Conservation (phyloP, 2,329 filamentous ascomycete genomes). For the Beauveria bassiana region DNA sequence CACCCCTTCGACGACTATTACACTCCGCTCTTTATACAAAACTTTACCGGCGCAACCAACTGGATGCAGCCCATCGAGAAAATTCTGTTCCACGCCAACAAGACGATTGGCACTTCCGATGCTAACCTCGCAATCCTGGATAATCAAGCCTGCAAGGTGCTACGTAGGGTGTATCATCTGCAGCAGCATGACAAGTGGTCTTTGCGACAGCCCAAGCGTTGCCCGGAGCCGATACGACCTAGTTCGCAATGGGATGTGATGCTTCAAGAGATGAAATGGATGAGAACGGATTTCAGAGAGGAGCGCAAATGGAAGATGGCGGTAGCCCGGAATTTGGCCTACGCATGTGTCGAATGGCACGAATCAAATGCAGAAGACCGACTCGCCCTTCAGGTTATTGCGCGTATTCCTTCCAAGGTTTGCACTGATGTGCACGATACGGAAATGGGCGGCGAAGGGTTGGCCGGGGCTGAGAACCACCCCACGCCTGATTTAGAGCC, state of each 20-base stretch:
- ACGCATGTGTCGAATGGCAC: slow-evolving; percentile 79
- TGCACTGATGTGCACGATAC: slow-evolving; percentile 21
- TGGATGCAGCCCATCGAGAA: slow-evolving; percentile 61
- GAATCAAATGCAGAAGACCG: slow-evolving; percentile 56
- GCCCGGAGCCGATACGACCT: slow-evolving; percentile 69
- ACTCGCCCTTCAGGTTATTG: slow-evolving; percentile 59
- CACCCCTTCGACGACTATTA: slow-evolving; percentile 55
- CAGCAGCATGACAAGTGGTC: slow-evolving; percentile 93
- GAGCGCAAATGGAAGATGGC: slow-evolving; percentile 91
- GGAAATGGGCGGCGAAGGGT: slow-evolving; percentile 26
- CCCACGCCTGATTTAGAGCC: slow-evolving; percentile 61
- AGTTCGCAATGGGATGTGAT: slow-evolving; percentile 79
- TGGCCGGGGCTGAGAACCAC: slow-evolving; percentile 34
- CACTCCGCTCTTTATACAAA: slow-evolving; percentile 53
- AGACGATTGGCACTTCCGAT: slow-evolving; percentile 81
- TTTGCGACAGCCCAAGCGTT: slow-evolving; percentile 78
- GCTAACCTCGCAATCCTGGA: slow-evolving; percentile 78
- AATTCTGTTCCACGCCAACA: slow-evolving; percentile 74
- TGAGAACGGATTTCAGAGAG: slow-evolving; percentile 91
- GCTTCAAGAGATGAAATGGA: slow-evolving; percentile 91
- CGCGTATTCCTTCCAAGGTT: slow-evolving; percentile 38
- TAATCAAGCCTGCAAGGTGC: slow-evolving; percentile 76
- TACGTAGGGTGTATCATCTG: slow-evolving; percentile 80
- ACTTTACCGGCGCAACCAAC: slow-evolving; percentile 45
- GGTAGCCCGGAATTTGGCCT: slow-evolving; percentile 69